Evolutionary conservation across 2,329 filamentous ascomycete genomes (phyloP).

Genomic region (Hypoxylon sp.): DNA sequence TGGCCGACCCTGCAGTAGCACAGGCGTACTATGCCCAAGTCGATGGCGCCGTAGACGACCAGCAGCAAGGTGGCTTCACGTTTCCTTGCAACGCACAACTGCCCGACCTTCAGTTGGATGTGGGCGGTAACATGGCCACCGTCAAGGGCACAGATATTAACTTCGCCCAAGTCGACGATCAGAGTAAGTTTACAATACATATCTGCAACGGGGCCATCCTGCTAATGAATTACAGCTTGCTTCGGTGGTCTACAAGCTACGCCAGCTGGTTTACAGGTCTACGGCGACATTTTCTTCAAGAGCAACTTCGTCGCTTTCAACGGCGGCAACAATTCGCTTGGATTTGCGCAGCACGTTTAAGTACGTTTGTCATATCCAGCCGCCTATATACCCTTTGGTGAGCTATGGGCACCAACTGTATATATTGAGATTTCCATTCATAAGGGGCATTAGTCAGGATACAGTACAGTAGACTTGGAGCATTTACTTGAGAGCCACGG

Average conservation of each 20-base stretch:
- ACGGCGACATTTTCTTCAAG: conserved; percentile 74
- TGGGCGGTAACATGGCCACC: conserved; percentile 70
- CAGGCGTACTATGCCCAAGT: conserved; percentile 65
- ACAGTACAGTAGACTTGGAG: conserved; percentile 33
- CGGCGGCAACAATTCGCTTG: conserved; percentile 67
- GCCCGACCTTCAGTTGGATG: conserved; percentile 67
- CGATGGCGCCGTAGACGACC: conserved; percentile 59
- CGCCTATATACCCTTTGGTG: conserved; percentile 21
- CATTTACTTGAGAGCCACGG: conserved; percentile 18
- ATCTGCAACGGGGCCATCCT: background rate
- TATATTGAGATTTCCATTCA: conserved; percentile 36
- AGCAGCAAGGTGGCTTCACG: conserved; percentile 60
- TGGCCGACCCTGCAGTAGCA: conserved; percentile 68
- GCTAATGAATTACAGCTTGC: conserved; percentile 62
- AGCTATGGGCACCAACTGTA: conserved; percentile 31
- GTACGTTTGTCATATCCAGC: conserved; percentile 8
- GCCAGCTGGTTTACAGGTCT: conserved; percentile 70
- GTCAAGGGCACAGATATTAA: conserved; percentile 68
- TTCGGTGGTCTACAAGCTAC: conserved; percentile 78
- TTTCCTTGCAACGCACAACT: conserved; percentile 63
- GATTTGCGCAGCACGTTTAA: conserved; percentile 69
- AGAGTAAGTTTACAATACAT: conserved; percentile 62
- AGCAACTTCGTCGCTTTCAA: conserved; percentile 72
- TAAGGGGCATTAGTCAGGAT: conserved; percentile 26
- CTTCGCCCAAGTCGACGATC: conserved; percentile 65